Percentiles rank a stretch among this genome's conserved stretches.
These are phyloP conservation scores for Fusarium musae DNA, from an alignment of 2,329 filamentous ascomycete species.

Conservation along the genomic window DNA sequence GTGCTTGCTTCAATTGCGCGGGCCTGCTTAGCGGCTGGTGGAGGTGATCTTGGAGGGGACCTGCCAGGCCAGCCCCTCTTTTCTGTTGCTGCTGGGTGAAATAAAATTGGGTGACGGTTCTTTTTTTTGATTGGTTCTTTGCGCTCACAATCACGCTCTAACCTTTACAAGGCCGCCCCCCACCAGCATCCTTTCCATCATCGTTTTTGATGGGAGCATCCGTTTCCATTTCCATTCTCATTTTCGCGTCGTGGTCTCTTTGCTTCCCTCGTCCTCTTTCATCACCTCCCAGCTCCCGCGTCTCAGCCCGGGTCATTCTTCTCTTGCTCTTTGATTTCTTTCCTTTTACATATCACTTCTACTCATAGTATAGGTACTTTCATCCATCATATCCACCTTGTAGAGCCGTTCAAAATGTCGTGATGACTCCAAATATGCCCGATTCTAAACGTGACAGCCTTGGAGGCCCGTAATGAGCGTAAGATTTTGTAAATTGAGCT, in stretches of 20 bases:
- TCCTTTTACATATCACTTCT: conserved; percentile 33
- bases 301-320: conserved; percentile 26
- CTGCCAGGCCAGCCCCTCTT: conserved; percentile 34
- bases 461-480: not conserved
- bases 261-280: not conserved
- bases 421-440: not conserved
- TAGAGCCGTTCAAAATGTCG: not conserved
- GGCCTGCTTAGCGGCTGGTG: conserved; percentile 19
- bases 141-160: not conserved
- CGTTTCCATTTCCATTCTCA: not conserved
- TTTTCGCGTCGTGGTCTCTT: conserved; percentile 5
- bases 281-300: conserved; percentile 1
- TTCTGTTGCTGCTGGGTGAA: conserved; percentile 25
- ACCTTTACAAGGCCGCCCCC: conserved; percentile 23
- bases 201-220: conserved; percentile 6
- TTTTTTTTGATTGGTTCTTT: conserved; percentile 36
- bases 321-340: conserved; percentile 24
- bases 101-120: conserved; percentile 34
- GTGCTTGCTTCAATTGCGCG: conserved; percentile 24
- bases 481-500: not conserved
- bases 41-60: conserved; percentile 35
- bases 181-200: conserved; percentile 22
- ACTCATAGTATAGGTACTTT: not conserved
- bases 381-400: not conserved
- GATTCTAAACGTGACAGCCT: not conserved